Evolutionary conservation across 768 basidiomycete genomes (phyloP).

Genomic region (Phlebiopsis flavidoalba): DNA sequence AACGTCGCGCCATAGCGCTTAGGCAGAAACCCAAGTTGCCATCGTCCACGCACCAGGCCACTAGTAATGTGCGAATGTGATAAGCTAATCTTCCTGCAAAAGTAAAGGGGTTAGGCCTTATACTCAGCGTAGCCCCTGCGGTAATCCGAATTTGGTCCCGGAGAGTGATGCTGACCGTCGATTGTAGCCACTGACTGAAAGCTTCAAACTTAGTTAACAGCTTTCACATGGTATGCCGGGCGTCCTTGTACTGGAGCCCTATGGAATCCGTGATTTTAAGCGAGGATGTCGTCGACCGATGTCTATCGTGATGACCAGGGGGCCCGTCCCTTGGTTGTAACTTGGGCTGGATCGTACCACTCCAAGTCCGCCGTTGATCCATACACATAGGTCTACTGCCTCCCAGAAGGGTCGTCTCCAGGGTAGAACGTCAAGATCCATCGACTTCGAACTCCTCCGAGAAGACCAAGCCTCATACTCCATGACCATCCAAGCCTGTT

Average conservation of each 20-base stretch:
- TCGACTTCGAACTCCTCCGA: slow-evolving; percentile 60
- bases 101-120: too few species aligned
- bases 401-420: slow-evolving; percentile 74
- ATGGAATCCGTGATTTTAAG: slow-evolving; percentile 54
- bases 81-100: neutral
- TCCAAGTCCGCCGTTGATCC: slow-evolving; percentile 64
- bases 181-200: slow-evolving; percentile 75
- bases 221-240: slow-evolving; percentile 86
- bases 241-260: slow-evolving; percentile 55
- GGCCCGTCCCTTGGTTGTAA: slow-evolving; percentile 62
- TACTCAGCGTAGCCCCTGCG: slow-evolving; percentile 39
- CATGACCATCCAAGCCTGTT: slow-evolving; percentile 68
- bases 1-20: slow-evolving; percentile 73
- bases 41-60: slow-evolving; percentile 90
- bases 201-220: slow-evolving; percentile 92
- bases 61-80: slow-evolving; percentile 27
- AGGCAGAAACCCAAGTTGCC: slow-evolving; percentile 82
- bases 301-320: slow-evolving; percentile 72
- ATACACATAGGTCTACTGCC: slow-evolving; percentile 69
- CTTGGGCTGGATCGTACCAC: slow-evolving; percentile 68
- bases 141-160: slow-evolving; percentile 53
- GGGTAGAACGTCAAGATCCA: slow-evolving; percentile 46
- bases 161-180: slow-evolving; percentile 56
- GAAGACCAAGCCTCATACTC: slow-evolving; percentile 63
- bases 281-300: slow-evolving; percentile 23